phyloP scores from a whole-genome alignment of 768 basidiomycete species.

The Mycena polygramma region DNA sequence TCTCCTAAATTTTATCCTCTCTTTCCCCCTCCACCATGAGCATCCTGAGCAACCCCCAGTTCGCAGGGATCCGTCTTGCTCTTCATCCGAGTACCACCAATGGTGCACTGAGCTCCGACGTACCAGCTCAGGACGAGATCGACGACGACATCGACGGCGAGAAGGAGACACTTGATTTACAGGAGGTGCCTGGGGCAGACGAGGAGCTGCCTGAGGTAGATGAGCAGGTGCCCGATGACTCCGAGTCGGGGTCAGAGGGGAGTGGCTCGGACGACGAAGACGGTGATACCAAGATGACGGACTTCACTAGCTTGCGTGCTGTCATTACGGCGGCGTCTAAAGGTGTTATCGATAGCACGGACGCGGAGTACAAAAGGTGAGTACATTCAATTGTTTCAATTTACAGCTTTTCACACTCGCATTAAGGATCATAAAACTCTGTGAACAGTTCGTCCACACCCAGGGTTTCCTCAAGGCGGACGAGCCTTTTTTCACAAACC shows the following conservation, averaged over 20 bases:
- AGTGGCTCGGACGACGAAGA: conserved; percentile 30
- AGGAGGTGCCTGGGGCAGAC: not conserved
- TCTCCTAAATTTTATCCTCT: conserved; percentile 18
- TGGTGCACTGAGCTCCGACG: not conserved
- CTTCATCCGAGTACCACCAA: not conserved
- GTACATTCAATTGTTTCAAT: too few relatives aligned
- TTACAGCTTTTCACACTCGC: not conserved
- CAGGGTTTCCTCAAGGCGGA: conserved; percentile 36
- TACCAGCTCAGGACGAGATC: conserved; percentile 15
- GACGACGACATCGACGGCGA: conserved; percentile 33
- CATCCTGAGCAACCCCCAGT: conserved; percentile 9
- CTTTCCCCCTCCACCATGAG: not conserved
- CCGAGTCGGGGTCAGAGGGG: conserved; percentile 1
- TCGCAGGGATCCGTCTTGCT: conserved; percentile 11
- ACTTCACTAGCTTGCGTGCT: conserved; percentile 10
- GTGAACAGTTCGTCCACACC: conserved; percentile 35
- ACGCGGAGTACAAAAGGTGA: conserved; percentile 48
- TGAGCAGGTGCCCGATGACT: not conserved
- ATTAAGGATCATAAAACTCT: conserved; percentile 38
- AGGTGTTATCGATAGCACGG: conserved; percentile 47
- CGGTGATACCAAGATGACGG: conserved; percentile 16
- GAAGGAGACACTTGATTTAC: not conserved
- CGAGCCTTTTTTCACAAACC: conserved; percentile 36
- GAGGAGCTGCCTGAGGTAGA: not conserved
- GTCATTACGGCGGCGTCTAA: conserved; percentile 44